phyloP scores from a whole-genome alignment of 768 basidiomycete genomes.

The Gloeostereum incarnatum region DNA sequence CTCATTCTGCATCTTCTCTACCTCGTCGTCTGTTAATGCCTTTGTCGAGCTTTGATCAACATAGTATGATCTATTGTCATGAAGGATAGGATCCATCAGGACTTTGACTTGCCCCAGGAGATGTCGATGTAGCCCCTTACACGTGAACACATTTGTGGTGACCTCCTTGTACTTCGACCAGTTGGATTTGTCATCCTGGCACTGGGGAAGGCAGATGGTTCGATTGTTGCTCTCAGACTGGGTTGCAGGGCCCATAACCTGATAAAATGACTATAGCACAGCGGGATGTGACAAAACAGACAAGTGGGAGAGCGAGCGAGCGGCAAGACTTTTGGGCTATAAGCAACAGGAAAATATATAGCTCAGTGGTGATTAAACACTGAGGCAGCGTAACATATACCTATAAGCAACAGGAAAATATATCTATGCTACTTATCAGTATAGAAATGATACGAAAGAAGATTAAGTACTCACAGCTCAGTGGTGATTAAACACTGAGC shows the following conservation, averaged over 20 bases:
- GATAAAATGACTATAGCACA: no score
- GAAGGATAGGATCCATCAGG: conserved; percentile 9
- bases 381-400: no score
- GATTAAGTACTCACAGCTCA: no score
- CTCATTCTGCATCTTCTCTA: conserved; percentile 11
- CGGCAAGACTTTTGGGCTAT: no score
- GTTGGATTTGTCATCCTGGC: conserved; percentile 18
- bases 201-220: conserved; percentile 13
- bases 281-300: no score
- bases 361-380: no score
- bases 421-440: no score
- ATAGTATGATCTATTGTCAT: conserved; percentile 10
- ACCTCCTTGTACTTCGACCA: conserved; percentile 19
- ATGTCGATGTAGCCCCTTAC: conserved; percentile 17
- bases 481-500: no score
- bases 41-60: neutral
- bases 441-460: no score
- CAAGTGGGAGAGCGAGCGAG: no score
- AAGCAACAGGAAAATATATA: no score
- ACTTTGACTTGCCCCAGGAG: conserved; percentile 12
- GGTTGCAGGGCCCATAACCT: conserved; percentile 21
- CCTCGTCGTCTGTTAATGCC: conserved; percentile 8
- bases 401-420: no score
- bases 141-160: conserved; percentile 12
- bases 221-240: conserved; percentile 1